Conservation (phyloP, 2,329 filamentous ascomycete genomes). For the Diaporthe batatas region DNA sequence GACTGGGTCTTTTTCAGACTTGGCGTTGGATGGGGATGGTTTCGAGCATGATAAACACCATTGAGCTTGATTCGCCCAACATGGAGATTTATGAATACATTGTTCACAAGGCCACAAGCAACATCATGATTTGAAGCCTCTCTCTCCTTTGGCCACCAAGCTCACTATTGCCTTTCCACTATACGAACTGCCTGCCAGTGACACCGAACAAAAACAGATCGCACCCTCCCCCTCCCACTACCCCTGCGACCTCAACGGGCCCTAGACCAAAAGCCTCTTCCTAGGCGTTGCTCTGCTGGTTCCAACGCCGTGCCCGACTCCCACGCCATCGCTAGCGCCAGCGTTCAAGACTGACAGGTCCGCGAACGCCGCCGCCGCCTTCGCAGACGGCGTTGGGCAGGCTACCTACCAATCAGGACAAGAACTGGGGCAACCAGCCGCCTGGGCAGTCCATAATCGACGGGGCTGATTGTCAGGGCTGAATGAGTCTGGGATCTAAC, state of each 20-base stretch:
- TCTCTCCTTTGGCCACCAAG: neutral
- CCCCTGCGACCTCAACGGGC: constrained; percentile 54
- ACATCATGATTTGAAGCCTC: too few species aligned
- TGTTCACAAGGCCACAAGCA: neutral
- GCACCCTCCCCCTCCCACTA: constrained; percentile 56
- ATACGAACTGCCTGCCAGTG: too few species aligned
- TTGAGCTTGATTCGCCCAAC: neutral
- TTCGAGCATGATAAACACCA: neutral
- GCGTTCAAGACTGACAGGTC: constrained; percentile 46
- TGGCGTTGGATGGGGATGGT: neutral
- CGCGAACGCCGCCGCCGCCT: constrained; percentile 47
- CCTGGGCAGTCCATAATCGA: constrained; percentile 53
- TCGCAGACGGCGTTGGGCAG: constrained; percentile 53
- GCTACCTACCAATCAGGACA: constrained; percentile 64
- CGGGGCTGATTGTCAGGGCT: neutral
- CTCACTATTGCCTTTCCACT: neutral
- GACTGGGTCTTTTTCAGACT: neutral
- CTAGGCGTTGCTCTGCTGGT: constrained; percentile 51
- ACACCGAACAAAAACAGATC: neutral
- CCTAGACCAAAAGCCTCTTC: constrained; percentile 56
- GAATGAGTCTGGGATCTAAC: neutral
- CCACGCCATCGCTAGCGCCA: constrained; percentile 5
- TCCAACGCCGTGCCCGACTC: constrained; percentile 53
- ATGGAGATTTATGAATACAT: neutral
- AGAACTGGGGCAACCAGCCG: constrained; percentile 60